A percentile compares a stretch with the other conserved stretches of the same genome.
Conservation (phyloP, 202 grass and related monocot genomes). For the Miscanthus sacchariflorus region DNA sequence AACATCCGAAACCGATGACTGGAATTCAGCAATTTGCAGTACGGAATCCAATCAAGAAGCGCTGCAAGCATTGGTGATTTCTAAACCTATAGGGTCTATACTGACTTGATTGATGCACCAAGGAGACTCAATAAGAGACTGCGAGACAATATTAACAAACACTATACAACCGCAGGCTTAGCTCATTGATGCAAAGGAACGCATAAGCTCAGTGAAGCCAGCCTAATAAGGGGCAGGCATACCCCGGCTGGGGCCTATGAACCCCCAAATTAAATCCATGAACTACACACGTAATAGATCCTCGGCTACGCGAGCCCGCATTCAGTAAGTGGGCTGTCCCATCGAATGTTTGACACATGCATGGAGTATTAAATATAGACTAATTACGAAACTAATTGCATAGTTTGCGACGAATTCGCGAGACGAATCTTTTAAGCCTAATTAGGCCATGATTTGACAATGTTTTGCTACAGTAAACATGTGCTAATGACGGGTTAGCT, state of each 20-base stretch:
- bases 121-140: neutral
- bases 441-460: too few relatives aligned
- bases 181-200: neutral
- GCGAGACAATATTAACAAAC: neutral
- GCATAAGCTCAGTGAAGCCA: neutral
- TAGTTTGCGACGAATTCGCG: too few relatives aligned
- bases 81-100: neutral
- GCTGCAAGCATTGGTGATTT: neutral
- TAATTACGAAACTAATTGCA: too few relatives aligned
- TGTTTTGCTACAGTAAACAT: too few relatives aligned
- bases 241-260: neutral
- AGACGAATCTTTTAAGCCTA: too few relatives aligned
- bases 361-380: too few relatives aligned
- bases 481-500: too few relatives aligned
- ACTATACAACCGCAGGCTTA: neutral
- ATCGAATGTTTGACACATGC: too few relatives aligned
- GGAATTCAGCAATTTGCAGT: neutral
- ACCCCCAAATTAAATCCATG: neutral
- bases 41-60: slow-evolving; percentile 20
- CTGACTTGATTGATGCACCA: neutral
- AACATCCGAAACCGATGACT: neutral
- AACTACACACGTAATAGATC: neutral
- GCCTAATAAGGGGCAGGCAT: neutral
- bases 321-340: neutral
- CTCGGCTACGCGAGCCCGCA: neutral